Conservation (phyloP, 257 asterid genomes). For the Nemophila menziesii region DNA sequence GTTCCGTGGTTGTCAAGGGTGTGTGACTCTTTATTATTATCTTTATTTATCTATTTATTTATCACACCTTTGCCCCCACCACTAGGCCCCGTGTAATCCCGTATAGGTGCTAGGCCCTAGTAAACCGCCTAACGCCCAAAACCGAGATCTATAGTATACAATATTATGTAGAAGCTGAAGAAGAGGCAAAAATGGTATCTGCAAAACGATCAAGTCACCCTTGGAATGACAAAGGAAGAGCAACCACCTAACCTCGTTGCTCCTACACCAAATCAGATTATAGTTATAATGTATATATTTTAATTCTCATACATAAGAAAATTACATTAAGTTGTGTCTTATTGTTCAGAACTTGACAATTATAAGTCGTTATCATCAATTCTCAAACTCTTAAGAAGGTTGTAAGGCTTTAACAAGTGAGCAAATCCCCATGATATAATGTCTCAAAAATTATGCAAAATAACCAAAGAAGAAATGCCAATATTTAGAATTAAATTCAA, state of each 20-base stretch:
- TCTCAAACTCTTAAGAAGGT: conserved; percentile 98
- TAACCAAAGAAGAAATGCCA: no score
- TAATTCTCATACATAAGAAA: not conserved
- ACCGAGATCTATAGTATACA: no score
- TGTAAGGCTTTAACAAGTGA: conserved; percentile 97
- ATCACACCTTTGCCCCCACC: no score
- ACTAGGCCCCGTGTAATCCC: no score
- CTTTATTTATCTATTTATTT: no score
- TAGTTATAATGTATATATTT: conserved; percentile 40
- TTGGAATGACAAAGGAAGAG: conserved; percentile 56
- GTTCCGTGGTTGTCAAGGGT: no score
- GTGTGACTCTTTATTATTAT: no score
- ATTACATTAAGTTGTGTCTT: not conserved
- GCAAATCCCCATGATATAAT: no score
- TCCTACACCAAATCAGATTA: conserved; percentile 91
- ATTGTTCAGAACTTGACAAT: conserved; percentile 7
- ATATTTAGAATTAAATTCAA: no score
- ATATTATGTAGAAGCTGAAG: conserved; percentile 99
- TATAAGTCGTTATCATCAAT: conserved; percentile 96
- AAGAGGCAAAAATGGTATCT: conserved; percentile 69
- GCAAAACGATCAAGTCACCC: conserved; percentile 47
- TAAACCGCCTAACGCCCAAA: no score
- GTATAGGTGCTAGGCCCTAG: no score
- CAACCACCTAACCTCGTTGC: conserved; percentile 59
- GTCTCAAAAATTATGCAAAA: no score